Conservation (phyloP, 495 filamentous ascomycete genomes). For the Trichoderma asperelloides region DNA sequence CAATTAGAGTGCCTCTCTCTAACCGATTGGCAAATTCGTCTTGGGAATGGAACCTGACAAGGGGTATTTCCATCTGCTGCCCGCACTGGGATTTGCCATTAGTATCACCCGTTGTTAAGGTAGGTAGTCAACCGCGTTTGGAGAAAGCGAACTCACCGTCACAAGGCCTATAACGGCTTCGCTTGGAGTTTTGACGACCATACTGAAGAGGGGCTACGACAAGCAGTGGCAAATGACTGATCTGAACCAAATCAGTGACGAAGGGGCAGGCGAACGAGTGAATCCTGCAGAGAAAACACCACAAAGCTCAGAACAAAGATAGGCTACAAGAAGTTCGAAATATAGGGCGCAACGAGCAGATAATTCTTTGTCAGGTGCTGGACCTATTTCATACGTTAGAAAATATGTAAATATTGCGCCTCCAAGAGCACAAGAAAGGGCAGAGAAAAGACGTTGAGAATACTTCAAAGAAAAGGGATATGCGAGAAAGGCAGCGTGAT, state of each 20-base stretch:
- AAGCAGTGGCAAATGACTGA: neutral
- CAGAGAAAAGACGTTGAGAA: too few relatives aligned
- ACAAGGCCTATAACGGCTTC: neutral
- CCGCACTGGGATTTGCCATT: neutral
- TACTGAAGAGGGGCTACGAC: neutral
- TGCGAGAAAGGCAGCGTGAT: too few relatives aligned
- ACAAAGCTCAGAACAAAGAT: neutral
- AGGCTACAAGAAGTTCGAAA: neutral
- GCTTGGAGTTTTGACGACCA: neutral
- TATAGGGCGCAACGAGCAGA: neutral
- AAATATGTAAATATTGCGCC: too few relatives aligned
- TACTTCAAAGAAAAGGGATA: too few relatives aligned
- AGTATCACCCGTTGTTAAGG: neutral
- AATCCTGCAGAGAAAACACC: neutral
- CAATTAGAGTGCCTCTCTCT: slow-evolving; percentile 7
- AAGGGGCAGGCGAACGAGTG: neutral
- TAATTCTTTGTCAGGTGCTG: neutral
- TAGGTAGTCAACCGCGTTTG: neutral
- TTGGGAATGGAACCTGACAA: neutral
- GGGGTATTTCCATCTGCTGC: neutral
- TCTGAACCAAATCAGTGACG: neutral
- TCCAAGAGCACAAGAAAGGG: too few relatives aligned
- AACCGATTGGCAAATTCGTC: neutral
- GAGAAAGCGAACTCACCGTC: neutral
- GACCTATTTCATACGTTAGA: too few relatives aligned